Base-by-base conservation (phyloP, 2,329 filamentous ascomycete species). In the Cladosporium sp. region DNA sequence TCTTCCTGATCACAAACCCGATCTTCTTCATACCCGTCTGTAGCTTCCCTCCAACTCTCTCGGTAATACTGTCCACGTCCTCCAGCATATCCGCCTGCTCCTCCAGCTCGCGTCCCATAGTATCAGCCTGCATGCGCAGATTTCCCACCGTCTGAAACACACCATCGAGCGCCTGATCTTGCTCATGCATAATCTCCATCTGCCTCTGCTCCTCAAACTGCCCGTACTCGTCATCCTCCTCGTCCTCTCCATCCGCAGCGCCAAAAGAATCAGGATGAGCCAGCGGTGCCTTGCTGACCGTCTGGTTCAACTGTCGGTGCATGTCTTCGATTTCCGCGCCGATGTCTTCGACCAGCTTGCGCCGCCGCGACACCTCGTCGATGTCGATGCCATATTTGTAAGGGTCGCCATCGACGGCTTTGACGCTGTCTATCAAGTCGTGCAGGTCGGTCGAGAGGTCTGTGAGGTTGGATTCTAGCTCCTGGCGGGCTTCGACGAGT, bases 71-170 rank as follows among this genome's bases (percentile, higher is more conserved):
- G 70, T 97, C 92, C 36, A 95, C 86, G 47, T 88, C 84, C 56
- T 93, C 85, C 51, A 99, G 77, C 80, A 97, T 86, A 68, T 90
- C 88, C 18, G 80, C 80, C 76, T 99, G 93, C 73, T 99, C 93
- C 71, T 96, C 95, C 40, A 99, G 76, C 74, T 99, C 93, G 51
- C 92, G 78, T 1, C 93, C 92, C 92, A 99, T 99, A 61, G 90
- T 88, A 70, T 95, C 85, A 1, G 93, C 95, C 76, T 97, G 93
- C 65, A 86, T 79, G 50, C 92, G 78, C 65, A 99, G 72, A 66
- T 90, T 96, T 2, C 91, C 92, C 19, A 99, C 93, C 1, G 92
- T 97, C 58, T 85, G 82, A 66, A 95, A 96, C 41, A 99, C 92
- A 13, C 88, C 88, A 66, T 97, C 92, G 1, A 99, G 78, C 61